Conservation (phyloP, 257 asterid species). For the Gardenia jasminoides region DNA sequence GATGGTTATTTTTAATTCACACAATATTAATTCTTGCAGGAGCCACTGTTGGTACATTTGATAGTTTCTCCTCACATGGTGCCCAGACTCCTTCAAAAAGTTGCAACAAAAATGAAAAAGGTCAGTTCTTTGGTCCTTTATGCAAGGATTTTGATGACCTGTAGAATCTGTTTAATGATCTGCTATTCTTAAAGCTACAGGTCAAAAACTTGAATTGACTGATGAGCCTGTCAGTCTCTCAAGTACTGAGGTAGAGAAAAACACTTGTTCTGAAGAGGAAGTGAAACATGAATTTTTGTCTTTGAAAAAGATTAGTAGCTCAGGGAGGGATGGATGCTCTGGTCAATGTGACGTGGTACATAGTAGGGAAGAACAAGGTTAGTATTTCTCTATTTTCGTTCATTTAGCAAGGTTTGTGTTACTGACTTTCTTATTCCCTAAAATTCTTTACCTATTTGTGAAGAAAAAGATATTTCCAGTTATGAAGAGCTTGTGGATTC, state of each 20-base stretch:
- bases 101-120: background rate
- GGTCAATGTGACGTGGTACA: background rate
- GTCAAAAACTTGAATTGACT: conserved; percentile 10
- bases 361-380: background rate
- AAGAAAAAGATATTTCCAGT: background rate
- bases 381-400: background rate
- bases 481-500: background rate
- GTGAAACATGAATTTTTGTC: background rate
- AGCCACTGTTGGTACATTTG: background rate
- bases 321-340: background rate
- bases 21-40: background rate
- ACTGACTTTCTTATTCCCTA: background rate
- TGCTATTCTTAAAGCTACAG: conserved; percentile 7
- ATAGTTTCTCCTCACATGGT: background rate
- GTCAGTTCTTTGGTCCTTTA: background rate
- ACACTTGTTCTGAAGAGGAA: background rate
- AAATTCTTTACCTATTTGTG: background rate
- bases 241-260: conserved; percentile 14
- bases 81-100: background rate
- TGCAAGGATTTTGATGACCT: background rate
- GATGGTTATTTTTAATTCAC: background rate
- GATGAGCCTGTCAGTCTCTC: conserved; percentile 21
- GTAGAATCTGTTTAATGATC: background rate
- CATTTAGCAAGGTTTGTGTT: background rate
- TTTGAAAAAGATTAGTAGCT: background rate